Conservation (phyloP, 345 rosid species). For the Moricandia moricandioides region DNA sequence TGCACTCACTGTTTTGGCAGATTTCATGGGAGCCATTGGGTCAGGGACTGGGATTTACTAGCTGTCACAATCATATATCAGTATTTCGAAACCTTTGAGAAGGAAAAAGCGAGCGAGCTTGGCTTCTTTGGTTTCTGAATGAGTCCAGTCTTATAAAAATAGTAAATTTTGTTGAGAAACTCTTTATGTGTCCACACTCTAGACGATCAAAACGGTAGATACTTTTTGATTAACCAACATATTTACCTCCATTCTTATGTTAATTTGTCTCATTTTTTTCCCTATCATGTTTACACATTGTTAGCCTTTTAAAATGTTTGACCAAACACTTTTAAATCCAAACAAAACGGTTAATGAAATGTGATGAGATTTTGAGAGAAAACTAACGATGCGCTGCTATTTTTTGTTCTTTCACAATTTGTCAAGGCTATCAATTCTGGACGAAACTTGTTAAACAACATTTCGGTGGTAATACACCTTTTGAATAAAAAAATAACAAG, state of each 20-base stretch:
- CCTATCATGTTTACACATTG: neutral
- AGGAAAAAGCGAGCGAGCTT: slow-evolving; percentile 74
- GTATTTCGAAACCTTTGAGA: slow-evolving; percentile 69
- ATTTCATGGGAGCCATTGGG: slow-evolving; percentile 80
- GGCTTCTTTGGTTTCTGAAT: slow-evolving; percentile 69
- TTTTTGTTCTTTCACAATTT: neutral
- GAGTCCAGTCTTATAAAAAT: neutral
- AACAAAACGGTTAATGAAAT: neutral
- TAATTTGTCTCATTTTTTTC: neutral
- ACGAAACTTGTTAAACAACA: neutral
- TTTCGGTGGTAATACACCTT: neutral
- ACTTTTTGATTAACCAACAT: slow-evolving; percentile 17
- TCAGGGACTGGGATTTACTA: slow-evolving; percentile 72
- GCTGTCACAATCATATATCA: slow-evolving; percentile 74
- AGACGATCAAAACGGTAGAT: neutral
- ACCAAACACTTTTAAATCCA: neutral
- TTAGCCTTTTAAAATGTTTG: neutral
- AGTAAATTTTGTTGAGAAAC: slow-evolving; percentile 16
- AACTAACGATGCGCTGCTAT: neutral
- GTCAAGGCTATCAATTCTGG: neutral
- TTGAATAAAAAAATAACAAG: no score
- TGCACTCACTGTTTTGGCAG: slow-evolving; percentile 70
- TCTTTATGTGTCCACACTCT: neutral
- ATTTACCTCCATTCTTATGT: neutral
- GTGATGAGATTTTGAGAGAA: neutral